Base-by-base conservation (phyloP, 257 asterid species). In the Solanum neorickii region DNA sequence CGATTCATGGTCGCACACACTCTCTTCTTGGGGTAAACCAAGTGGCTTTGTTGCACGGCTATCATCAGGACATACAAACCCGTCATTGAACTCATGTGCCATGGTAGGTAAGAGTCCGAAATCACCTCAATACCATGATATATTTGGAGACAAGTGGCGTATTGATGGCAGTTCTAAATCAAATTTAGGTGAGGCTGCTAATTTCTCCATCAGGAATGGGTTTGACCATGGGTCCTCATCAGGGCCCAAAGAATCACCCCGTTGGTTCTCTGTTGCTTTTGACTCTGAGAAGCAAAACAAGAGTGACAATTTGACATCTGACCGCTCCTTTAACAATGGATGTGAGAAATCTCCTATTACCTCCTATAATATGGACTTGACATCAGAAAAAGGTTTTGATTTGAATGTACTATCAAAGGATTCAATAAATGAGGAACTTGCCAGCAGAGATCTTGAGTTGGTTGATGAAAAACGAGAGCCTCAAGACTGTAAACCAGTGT, bases 221-320 rank as follows among this genome's bases (percentile, higher is more conserved):
- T 93, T 94, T 91, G 88, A 90, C 86, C 93, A 91, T 14, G 98
- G 98, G 76, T 94, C 96, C 83, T 94, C 95, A 70, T 94, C 95
- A 1, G 88, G 92, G 72, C 88, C 93, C 66, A 91, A 90, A 77
- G 94, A 91, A 42, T 88, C 74, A 52, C 86, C 90, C 23, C 82
- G 33, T 90, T 91, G 74, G 86, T 87, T 88, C 29, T 69, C 92
- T 20, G 59, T 86, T 65, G 88, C 89, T 74, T 83, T 87, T 78
- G 88, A 91, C 91, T 87, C 86, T 87, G 89, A 86, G 46, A 91
- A 87, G 86, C 73, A 90, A 88, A 90, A 89, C 88, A 88, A 91
- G 89, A 88, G 85, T 82, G 91, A 82, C 37, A 86, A 86, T 87
- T 69, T 87, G 65, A 88, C 89, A 70, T 86, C 93, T 80, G 90